Conservation (phyloP, 139 green algal genomes). For the Chlorella vulgaris region DNA sequence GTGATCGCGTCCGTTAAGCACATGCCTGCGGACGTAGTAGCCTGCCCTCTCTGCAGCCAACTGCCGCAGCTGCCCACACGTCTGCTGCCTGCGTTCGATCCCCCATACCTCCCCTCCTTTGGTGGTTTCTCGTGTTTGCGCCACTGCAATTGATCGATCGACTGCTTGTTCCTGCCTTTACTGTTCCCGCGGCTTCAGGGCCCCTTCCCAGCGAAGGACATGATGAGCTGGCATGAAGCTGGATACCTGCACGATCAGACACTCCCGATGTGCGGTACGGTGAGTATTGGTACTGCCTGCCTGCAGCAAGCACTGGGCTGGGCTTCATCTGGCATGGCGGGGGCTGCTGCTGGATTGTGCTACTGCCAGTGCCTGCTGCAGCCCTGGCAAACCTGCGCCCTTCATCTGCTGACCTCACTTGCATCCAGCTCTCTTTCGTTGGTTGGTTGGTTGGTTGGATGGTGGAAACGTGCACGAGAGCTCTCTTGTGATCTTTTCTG, state of each 20-base stretch:
- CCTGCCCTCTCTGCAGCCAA: neutral
- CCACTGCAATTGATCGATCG: too few relatives aligned
- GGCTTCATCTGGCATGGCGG: neutral
- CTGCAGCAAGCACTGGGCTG: neutral
- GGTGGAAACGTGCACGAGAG: too few relatives aligned
- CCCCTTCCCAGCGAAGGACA: slow-evolving; percentile 49
- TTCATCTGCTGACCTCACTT: neutral
- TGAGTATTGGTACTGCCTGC: neutral
- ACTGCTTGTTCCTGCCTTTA: too few relatives aligned
- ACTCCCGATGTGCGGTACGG: slow-evolving; percentile 48
- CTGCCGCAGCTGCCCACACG: too few relatives aligned
- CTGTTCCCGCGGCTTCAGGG: slow-evolving; percentile 28
- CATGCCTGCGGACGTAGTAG: neutral
- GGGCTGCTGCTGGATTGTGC: too few relatives aligned
- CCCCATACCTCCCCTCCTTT: too few relatives aligned
- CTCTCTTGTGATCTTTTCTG: neutral
- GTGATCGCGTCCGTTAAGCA: neutral
- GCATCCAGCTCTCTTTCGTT: neutral
- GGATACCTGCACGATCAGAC: slow-evolving; percentile 39
- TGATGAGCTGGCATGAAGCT: slow-evolving; percentile 41
- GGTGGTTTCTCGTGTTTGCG: too few relatives aligned
- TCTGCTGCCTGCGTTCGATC: too few relatives aligned
- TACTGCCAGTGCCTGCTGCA: neutral
- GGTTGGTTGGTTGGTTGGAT: neutral
- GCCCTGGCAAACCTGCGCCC: neutral